Base-by-base conservation (phyloP, 2,329 filamentous ascomycete genomes). In the Escovopsis sp. region DNA sequence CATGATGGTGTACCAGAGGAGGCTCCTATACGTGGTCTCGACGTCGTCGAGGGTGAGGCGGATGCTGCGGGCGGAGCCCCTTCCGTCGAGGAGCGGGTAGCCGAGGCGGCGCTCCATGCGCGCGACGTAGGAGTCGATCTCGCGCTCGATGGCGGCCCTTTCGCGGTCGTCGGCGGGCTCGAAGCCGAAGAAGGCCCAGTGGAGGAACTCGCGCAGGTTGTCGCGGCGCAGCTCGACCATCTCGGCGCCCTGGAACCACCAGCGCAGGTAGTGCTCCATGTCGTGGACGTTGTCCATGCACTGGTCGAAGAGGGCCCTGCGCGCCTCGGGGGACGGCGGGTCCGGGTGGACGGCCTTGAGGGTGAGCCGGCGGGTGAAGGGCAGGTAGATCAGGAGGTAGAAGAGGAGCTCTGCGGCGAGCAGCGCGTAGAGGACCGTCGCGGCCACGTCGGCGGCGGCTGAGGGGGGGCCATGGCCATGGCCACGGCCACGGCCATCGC, bases 21-120 rank as follows among this genome's bases (percentile, higher is more conserved):
- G 57, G 42, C 74, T 73, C 37, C 78, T 67, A 54, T 81, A 78
- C 7, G 68, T 61, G 50, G 76, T 76, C 13, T 70, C 62, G 45
- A 84, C 66, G 7, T 64, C 59, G 55, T 85, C 80, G n/a, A 83
- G 51, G 3, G 78, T 82, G 50, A 83, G 60, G n/a, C 79, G 67
- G 46, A 84, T 55, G 40, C 71, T 64, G 50, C 66, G 66, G 3
- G 73, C 76, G 15, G 61, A 59, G 1, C 78, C 77, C 16, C 65
- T 60, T 1, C 81, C 81, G 1, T 62, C 60, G 34, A 64, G 55
- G 7, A 85, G 60, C 15, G 56, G 58, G 30, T 62, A 57, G 4
- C 70, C 72, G 5, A 79, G 59, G 36, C 66, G 57, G 37, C 61
- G 51, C 56, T 84, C 76, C 11, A 76, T 57, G n/a, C 61, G 56